Base-by-base conservation (phyloP, 306 rosid genomes). In the Echinosophora koreensis region DNA sequence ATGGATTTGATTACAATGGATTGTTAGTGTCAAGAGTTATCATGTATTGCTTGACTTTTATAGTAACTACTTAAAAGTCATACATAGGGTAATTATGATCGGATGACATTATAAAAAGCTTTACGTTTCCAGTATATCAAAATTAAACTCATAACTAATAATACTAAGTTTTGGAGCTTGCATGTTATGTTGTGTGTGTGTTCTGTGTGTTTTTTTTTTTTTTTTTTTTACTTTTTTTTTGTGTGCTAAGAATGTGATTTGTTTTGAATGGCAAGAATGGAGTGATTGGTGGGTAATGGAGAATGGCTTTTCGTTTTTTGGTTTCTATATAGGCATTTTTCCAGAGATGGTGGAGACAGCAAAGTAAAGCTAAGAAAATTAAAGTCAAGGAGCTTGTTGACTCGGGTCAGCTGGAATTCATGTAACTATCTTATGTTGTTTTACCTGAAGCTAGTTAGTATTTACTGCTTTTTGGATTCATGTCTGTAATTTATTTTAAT, bases 281-380 rank as follows among this genome's bases (percentile, higher is more conserved):
- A 44, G 66, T 47, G 72, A 22, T 44, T 69, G 35, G 18, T 35
- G 14, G 44, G 44, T 71, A 39, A 39, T 41, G 13, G n/a, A 8
- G 11, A 1, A 3, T 37, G 39, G 4, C 4, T 37, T 4, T 41
- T 22, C 0, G 1, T 22, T 52, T n/a, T 10, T 11, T 30, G 16
- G 15, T 68, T 27, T 51, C 5, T 67, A 41, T 34, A 11, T 16
- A 90, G 94, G 97, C 95, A 13, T 92, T 92, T 87, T 92, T 89
- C 76, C 91, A 88, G 84, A 83, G 97, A 80, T 92, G 97, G 97
- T 92, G 97, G 97, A 87, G 91, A 59, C 94, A 92, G 80, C 97
- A 92, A 61, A 89, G 92, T 70, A 84, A 86, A 27, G 82, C 87
- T 41, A 78, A 34, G 86, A 92, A 87, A 82, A 28, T 66, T 50